phyloP scores from a whole-genome alignment of 345 rosid genomes.

The Syzygium grande region DNA sequence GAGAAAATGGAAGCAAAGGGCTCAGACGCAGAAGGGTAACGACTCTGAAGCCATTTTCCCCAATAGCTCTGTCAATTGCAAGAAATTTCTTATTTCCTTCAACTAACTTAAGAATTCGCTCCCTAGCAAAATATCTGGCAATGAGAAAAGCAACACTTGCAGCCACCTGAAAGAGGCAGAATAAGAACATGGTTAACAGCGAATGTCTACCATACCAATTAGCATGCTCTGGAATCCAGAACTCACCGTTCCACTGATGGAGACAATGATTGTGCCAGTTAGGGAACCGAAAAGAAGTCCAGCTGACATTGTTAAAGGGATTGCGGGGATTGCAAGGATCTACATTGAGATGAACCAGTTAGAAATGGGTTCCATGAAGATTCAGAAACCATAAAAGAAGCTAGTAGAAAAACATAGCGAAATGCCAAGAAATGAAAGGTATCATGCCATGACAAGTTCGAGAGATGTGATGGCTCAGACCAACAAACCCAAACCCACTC shows the following conservation, averaged over 20 bases:
- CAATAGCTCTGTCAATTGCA: conserved; percentile 96
- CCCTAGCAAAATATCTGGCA: conserved; percentile 97
- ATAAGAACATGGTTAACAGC: background rate
- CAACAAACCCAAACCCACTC: background rate
- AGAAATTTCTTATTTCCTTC: conserved; percentile 94
- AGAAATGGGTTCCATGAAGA: background rate
- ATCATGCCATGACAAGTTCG: background rate
- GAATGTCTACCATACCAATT: background rate
- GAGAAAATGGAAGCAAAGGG: conserved; percentile 94
- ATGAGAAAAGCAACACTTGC: conserved; percentile 90
- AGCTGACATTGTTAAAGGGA: conserved; percentile 96
- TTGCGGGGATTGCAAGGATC: conserved; percentile 94
- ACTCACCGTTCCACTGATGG: conserved; percentile 97
- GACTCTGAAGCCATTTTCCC: conserved; percentile 89
- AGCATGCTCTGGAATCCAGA: background rate
- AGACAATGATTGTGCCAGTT: conserved; percentile 85
- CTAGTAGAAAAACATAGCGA: background rate
- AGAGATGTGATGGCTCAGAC: background rate
- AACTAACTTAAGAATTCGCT: conserved; percentile 85
- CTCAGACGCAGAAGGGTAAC: conserved; percentile 92
- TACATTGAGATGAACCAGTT: conserved; percentile 10
- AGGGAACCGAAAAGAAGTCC: conserved; percentile 95
- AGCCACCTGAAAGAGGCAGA: conserved; percentile 53
- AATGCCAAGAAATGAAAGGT: background rate
- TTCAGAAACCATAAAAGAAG: background rate